A percentile compares a stretch with the other conserved stretches of the same genome.
phyloP scores from a whole-genome alignment of 345 rosid genomes.

The Acer campestre region DNA sequence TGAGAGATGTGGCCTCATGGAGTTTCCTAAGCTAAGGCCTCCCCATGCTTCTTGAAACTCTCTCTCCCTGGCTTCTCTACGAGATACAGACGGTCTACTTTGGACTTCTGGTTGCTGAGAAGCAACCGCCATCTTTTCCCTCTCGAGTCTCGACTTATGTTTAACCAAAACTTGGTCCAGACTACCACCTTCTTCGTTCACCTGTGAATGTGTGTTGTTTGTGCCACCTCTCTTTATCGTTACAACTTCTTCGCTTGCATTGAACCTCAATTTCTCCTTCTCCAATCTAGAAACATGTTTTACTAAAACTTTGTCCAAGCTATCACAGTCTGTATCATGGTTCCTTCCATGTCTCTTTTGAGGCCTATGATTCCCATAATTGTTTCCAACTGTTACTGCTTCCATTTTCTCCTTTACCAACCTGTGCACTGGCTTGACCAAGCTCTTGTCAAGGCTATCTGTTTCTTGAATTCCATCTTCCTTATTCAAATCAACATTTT shows the following conservation, averaged over 20 bases:
- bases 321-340: slow-evolving; percentile 38
- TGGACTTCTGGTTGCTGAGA: slow-evolving; percentile 31
- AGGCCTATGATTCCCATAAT: slow-evolving; percentile 32
- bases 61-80: slow-evolving; percentile 71
- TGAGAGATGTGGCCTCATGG: slow-evolving; percentile 65
- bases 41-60: slow-evolving; percentile 94
- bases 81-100: slow-evolving; percentile 34
- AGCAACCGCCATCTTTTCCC: slow-evolving; percentile 50
- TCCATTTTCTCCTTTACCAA: slow-evolving; percentile 57
- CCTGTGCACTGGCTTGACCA: slow-evolving; percentile 57
- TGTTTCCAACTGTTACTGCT: slow-evolving; percentile 35
- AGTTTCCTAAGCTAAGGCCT: slow-evolving; percentile 81
- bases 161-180: slow-evolving; percentile 57
- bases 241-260: slow-evolving; percentile 32
- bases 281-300: slow-evolving; percentile 79
- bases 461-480: slow-evolving; percentile 22
- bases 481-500: slow-evolving; percentile 52
- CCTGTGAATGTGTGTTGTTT: slow-evolving; percentile 29
- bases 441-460: slow-evolving; percentile 60
- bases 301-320: slow-evolving; percentile 80
- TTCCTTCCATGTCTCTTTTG: slow-evolving; percentile 41
- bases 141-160: slow-evolving; percentile 62
- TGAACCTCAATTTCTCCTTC: slow-evolving; percentile 56
- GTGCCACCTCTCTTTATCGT: slow-evolving; percentile 39
- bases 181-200: slow-evolving; percentile 42